A percentile compares a stretch with the other conserved stretches of the same genome.
Conservation (phyloP, 768 basidiomycete species). For the Hebeloma cylindrosporum region DNA sequence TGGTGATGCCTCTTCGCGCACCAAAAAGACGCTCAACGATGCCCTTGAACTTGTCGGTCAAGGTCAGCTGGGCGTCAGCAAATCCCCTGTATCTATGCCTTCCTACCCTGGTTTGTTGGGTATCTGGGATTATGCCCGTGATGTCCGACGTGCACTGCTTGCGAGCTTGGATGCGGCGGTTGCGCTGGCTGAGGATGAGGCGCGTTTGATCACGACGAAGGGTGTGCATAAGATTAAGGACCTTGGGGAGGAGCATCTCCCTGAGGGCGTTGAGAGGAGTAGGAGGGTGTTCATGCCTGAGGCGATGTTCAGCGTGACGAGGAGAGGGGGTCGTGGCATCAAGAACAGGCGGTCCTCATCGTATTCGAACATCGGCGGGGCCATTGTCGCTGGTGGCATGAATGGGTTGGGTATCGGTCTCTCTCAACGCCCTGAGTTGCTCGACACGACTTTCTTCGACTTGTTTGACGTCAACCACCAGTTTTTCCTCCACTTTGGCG, state of each 20-base stretch:
- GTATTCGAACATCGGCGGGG: constrained; percentile 36
- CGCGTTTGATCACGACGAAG: constrained; percentile 60
- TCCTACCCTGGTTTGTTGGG: constrained; percentile 80
- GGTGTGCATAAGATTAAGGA: constrained; percentile 67
- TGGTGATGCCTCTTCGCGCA: constrained; percentile 47
- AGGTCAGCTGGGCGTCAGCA: constrained; percentile 68
- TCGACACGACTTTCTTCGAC: constrained; percentile 80
- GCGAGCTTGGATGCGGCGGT: constrained; percentile 79
- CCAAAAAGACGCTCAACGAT: constrained; percentile 61
- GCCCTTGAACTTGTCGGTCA: constrained; percentile 78
- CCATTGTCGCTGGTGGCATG: constrained; percentile 73
- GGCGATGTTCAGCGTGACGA: constrained; percentile 84
- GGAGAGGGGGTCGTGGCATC: constrained; percentile 40
- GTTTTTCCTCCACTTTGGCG: constrained; percentile 69
- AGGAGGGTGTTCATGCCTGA: constrained; percentile 92
- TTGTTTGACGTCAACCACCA: constrained; percentile 85
- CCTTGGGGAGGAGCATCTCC: constrained; percentile 77
- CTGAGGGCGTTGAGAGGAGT: constrained; percentile 76
- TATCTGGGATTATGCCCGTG: constrained; percentile 83
- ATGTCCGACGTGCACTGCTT: constrained; percentile 78
- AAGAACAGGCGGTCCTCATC: constrained; percentile 40
- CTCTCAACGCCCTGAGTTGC: constrained; percentile 71
- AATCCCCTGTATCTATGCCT: constrained; percentile 54
- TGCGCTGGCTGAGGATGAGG: constrained; percentile 79
- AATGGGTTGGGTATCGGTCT: constrained; percentile 84